Conservation (phyloP, 2,329 filamentous ascomycete species). For the Fusarium miscanthi region DNA sequence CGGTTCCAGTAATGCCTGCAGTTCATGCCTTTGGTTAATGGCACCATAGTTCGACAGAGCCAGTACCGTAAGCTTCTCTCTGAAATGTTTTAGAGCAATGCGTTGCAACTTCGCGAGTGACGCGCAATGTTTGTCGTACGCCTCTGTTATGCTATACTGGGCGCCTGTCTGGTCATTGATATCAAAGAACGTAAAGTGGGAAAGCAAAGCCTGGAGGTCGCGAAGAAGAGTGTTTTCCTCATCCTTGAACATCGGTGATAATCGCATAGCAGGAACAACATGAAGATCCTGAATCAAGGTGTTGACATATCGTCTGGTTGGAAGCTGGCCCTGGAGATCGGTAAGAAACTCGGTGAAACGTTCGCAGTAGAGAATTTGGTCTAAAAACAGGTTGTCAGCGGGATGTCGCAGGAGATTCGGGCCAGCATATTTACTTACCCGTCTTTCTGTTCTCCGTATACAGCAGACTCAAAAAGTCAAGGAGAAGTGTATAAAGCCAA, state of each 20-base stretch:
- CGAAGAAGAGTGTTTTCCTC: slow-evolving; percentile 81
- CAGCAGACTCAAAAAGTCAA: slow-evolving; percentile 83
- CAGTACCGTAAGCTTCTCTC: slow-evolving; percentile 89
- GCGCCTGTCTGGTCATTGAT: slow-evolving; percentile 91
- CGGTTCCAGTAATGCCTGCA: slow-evolving; percentile 78
- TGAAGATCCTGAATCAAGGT: slow-evolving; percentile 88
- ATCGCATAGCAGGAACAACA: slow-evolving; percentile 77
- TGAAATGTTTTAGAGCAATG: slow-evolving; percentile 82
- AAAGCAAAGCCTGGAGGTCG: slow-evolving; percentile 82
- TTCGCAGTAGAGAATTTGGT: slow-evolving; percentile 85
- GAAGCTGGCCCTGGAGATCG: slow-evolving; percentile 91
- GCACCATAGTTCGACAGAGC: slow-evolving; percentile 93
- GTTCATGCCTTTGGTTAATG: slow-evolving; percentile 82
- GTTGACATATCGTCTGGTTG: slow-evolving; percentile 94
- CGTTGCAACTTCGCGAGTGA: slow-evolving; percentile 83
- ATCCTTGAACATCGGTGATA: slow-evolving; percentile 82
- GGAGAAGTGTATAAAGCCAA: slow-evolving; percentile 88
- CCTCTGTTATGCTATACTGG: slow-evolving; percentile 76
- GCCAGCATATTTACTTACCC: slow-evolving; percentile 49
- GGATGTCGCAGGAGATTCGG: neutral
- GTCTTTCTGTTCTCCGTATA: slow-evolving; percentile 66
- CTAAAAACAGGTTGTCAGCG: slow-evolving; percentile 50
- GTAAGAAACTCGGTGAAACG: slow-evolving; percentile 91
- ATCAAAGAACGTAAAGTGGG: slow-evolving; percentile 88
- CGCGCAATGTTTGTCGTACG: slow-evolving; percentile 83